Evolutionary conservation across 441 rosid species (phyloP).

Genomic region (Breynia disticha): DNA sequence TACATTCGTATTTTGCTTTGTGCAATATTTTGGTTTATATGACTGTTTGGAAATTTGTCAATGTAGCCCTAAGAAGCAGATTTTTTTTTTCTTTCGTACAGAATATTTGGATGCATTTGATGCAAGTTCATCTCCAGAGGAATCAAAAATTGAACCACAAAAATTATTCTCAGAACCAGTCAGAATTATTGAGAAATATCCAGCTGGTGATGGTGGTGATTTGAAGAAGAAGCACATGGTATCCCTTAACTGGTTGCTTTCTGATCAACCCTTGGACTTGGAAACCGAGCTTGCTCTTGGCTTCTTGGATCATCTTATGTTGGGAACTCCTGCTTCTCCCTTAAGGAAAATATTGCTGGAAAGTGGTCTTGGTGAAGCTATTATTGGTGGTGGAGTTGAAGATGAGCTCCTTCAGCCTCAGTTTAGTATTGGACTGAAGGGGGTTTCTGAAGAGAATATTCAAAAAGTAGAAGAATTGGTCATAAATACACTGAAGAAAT

Average conservation of each 20-base stretch:
- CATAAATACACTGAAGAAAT: conserved; percentile 52
- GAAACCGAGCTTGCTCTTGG: conserved; percentile 83
- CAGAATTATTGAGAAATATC: conserved; percentile 71
- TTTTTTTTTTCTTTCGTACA: conserved; percentile 20
- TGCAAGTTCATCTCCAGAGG: conserved; percentile 55
- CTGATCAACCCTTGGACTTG: conserved; percentile 74
- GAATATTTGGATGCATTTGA: conserved; percentile 80
- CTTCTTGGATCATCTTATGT: conserved; percentile 82
- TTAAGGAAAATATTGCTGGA: conserved; percentile 79
- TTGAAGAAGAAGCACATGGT: conserved; percentile 80
- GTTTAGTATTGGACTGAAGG: conserved; percentile 86
- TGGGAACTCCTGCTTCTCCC: conserved; percentile 96
- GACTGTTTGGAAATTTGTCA: no score
- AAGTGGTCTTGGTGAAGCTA: conserved; percentile 92
- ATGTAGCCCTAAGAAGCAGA: not conserved
- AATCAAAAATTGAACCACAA: conserved; percentile 52
- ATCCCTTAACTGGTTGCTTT: conserved; percentile 85
- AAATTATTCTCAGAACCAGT: conserved; percentile 63
- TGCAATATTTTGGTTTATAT: no score
- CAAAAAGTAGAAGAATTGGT: conserved; percentile 68
- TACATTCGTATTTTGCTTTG: no score
- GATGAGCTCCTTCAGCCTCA: conserved; percentile 96
- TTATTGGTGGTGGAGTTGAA: conserved; percentile 79
- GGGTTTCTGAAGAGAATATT: conserved; percentile 64
- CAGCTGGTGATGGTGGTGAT: conserved; percentile 74